phyloP scores from a whole-genome alignment of 257 asterid species.

The Nicotiana knightiana region DNA sequence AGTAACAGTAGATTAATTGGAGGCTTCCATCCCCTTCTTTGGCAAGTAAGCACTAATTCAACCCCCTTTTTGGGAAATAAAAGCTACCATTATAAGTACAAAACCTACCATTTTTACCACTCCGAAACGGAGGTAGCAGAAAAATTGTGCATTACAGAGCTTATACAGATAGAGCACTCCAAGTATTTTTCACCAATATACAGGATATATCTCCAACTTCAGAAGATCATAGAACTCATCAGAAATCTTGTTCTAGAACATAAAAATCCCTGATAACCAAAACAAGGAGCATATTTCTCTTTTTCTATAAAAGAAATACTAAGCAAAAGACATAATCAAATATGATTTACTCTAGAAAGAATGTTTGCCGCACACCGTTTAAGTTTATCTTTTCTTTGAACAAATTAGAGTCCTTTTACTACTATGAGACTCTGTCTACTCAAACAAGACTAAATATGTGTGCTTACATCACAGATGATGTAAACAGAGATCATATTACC shows the following conservation, averaged over 20 bases:
- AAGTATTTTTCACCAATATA: neutral
- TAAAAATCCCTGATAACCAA: neutral
- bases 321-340: neutral
- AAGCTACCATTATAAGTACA: neutral
- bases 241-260: neutral
- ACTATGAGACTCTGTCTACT: neutral
- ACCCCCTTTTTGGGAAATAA: neutral
- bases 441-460: neutral
- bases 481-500: slow-evolving; percentile 33
- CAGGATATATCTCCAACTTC: neutral
- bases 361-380: neutral
- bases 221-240: neutral
- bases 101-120: neutral
- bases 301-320: neutral
- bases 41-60: neutral
- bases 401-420: neutral
- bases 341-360: neutral
- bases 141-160: neutral
- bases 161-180: neutral
- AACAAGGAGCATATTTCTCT: neutral
- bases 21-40: neutral
- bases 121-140: neutral
- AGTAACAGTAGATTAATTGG: neutral
- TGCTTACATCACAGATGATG: slow-evolving; percentile 7
- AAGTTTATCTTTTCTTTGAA: neutral